Conservation (phyloP, 768 basidiomycete species). For the Piloderma croceum region DNA sequence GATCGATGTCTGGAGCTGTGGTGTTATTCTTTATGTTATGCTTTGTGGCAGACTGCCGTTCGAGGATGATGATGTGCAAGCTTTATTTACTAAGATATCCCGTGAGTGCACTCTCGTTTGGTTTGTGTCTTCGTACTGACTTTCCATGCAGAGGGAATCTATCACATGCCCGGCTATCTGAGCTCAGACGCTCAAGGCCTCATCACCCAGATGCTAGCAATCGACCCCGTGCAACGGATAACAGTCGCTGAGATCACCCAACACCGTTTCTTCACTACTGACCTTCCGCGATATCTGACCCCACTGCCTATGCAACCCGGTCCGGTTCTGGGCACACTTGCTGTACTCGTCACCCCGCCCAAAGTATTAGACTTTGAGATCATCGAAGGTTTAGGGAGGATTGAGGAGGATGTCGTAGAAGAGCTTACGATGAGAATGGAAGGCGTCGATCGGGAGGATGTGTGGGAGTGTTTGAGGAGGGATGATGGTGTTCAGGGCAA, state of each 20-base stretch:
- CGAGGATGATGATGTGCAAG: conserved; percentile 93
- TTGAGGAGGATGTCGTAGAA: conserved; percentile 88
- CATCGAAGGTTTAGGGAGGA: conserved; percentile 86
- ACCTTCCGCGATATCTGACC: conserved; percentile 81
- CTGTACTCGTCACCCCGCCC: conserved; percentile 62
- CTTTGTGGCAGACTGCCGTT: conserved; percentile 93
- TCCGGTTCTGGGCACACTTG: conserved; percentile 69
- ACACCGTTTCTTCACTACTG: conserved; percentile 84
- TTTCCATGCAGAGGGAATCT: conserved; percentile 66
- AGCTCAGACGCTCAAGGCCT: conserved; percentile 73
- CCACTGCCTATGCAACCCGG: conserved; percentile 75
- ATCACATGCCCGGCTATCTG: conserved; percentile 78
- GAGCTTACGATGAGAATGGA: conserved; percentile 69
- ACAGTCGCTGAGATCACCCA: conserved; percentile 88
- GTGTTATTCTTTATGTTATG: conserved; percentile 99
- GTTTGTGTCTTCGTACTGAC: not conserved
- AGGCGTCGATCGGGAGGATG: conserved; percentile 74
- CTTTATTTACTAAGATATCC: conserved; percentile 90
- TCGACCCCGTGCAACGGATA: conserved; percentile 93
- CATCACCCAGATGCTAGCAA: conserved; percentile 84
- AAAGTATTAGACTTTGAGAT: conserved; percentile 73
- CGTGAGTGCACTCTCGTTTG: conserved; percentile 39
- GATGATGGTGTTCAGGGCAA: conserved; percentile 87
- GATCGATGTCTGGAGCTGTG: conserved; percentile 98
- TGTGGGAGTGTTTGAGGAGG: conserved; percentile 79